These are phyloP conservation scores for Geotrichum aggregatum DNA, from an alignment of 1,139 yeast species.

Conservation along the genomic window DNA sequence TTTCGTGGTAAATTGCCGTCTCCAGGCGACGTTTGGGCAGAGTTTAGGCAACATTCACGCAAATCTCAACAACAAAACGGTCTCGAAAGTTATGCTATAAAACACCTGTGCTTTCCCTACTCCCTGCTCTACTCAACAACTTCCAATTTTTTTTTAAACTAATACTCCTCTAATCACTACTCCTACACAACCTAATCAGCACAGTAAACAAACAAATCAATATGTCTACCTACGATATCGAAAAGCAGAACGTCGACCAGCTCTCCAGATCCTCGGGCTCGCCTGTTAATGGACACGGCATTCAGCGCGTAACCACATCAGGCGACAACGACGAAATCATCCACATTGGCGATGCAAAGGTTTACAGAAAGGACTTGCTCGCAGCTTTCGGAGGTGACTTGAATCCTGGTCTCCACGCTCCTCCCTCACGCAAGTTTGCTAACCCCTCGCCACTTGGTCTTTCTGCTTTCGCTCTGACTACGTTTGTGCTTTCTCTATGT, in stretches of 20 bases:
- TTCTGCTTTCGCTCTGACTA: conserved; percentile 76
- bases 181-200: neutral
- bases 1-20: too few relatives aligned
- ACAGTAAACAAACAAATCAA: neutral
- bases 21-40: too few relatives aligned
- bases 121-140: too few relatives aligned
- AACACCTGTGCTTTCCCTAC: too few relatives aligned
- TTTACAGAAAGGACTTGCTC: conserved; percentile 53
- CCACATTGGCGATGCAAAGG: conserved; percentile 64
- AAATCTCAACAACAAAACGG: too few relatives aligned
- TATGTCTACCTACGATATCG: conserved; percentile 8
- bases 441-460: conserved; percentile 90
- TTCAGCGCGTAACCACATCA: conserved; percentile 18
- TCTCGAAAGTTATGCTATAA: too few relatives aligned
- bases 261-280: conserved; percentile 1
- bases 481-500: conserved; percentile 68
- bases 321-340: conserved; percentile 48
- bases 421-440: conserved; percentile 67
- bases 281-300: too few relatives aligned
- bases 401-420: conserved; percentile 58
- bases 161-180: too few relatives aligned
- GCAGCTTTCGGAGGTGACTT: conserved; percentile 67
- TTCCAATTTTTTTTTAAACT: too few relatives aligned
- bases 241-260: conserved; percentile 13
- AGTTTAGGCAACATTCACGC: too few relatives aligned